Percentiles rank a stretch among this genome's conserved stretches.
These are phyloP conservation scores for Diplodia corticola DNA, from an alignment of 2,329 filamentous ascomycete genomes.

Conservation along the genomic window DNA sequence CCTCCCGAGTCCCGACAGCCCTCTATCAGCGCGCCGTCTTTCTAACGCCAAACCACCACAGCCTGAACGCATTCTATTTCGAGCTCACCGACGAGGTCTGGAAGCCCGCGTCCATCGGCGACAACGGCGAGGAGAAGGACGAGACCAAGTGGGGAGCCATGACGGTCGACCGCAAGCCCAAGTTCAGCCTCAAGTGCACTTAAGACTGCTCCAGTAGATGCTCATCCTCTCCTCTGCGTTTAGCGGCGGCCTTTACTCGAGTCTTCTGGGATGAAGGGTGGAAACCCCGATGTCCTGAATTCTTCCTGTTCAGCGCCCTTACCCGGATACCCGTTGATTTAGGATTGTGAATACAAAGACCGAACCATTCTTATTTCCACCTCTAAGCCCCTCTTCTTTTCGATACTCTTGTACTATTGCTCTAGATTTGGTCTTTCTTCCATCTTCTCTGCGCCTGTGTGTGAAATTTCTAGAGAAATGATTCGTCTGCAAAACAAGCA, in stretches of 20 bases:
- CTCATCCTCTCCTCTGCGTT: neutral
- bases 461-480: no score
- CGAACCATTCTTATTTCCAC: neutral
- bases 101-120: slow-evolving; percentile 65
- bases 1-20: neutral
- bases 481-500: no score
- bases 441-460: neutral
- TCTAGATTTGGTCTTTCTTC: neutral
- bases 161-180: slow-evolving; percentile 58
- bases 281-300: neutral
- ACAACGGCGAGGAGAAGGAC: slow-evolving; percentile 61
- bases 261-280: neutral
- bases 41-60: neutral
- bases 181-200: slow-evolving; percentile 49
- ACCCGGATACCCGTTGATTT: neutral
- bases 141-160: slow-evolving; percentile 72
- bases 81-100: slow-evolving; percentile 73
- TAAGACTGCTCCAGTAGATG: neutral
- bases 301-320: neutral
- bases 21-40: neutral
- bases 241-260: neutral
- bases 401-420: neutral
- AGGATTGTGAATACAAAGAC: neutral
- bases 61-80: slow-evolving; percentile 67
- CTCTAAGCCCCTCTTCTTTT: neutral